These are phyloP conservation scores for Cryphonectria naterciae DNA, from an alignment of 2,329 filamentous ascomycete genomes.

Conservation along the genomic window DNA sequence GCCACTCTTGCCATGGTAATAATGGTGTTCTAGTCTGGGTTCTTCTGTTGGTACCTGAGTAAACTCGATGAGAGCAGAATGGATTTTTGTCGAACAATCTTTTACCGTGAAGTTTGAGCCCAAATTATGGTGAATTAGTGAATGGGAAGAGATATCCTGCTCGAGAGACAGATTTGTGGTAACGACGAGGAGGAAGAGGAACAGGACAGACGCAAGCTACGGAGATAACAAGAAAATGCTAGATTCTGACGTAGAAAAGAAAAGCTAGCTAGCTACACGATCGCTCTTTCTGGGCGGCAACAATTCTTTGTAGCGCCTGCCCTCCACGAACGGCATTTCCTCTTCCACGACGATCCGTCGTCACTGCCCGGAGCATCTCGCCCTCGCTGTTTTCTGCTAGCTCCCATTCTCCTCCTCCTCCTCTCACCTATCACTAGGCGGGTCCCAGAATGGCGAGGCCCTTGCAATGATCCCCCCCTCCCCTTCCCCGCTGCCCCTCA, in stretches of 20 bases:
- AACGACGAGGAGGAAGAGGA: neutral
- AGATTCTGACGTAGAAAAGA: neutral
- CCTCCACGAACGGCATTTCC: neutral
- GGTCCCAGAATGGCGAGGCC: neutral
- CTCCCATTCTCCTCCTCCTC: neutral
- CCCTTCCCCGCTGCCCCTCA: neutral
- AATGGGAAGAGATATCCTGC: neutral
- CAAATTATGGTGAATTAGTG: neutral
- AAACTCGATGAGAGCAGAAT: neutral
- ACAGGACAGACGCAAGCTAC: neutral
- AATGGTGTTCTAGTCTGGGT: neutral
- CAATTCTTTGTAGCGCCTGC: neutral
- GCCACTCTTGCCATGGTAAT: slow-evolving; percentile 21
- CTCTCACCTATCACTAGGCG: neutral
- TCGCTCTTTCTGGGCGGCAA: neutral
- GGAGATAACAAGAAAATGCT: neutral
- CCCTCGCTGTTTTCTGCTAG: neutral
- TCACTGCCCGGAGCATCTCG: neutral
- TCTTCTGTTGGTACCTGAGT: neutral
- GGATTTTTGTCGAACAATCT: neutral
- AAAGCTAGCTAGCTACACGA: neutral
- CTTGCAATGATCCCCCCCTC: neutral
- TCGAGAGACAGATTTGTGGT: neutral
- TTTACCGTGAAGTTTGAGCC: neutral
- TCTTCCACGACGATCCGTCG: slow-evolving; percentile 14